Conservation (phyloP, 2,329 filamentous ascomycete genomes). For the Magnaporthiopsis rhizophila region DNA sequence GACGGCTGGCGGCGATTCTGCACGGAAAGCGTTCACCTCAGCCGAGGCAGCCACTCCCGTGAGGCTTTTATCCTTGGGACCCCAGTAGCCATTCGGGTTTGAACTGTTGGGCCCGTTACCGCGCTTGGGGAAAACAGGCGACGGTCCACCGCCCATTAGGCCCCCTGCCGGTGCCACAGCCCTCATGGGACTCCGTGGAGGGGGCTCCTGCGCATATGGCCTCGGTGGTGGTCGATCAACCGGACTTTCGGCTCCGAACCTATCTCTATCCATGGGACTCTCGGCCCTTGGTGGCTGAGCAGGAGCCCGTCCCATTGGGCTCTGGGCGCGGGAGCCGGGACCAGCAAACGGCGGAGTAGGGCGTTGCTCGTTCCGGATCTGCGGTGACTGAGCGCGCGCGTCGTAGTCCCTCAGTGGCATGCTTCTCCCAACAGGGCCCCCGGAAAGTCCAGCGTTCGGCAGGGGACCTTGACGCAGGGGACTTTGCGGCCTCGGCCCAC, state of each 20-base stretch:
- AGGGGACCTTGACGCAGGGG: slow-evolving; percentile 3
- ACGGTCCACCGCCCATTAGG: not conserved
- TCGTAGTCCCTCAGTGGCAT: not conserved
- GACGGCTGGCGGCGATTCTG: not conserved
- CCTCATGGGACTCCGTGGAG: not conserved
- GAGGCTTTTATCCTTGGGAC: not conserved
- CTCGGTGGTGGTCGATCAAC: slow-evolving; percentile 1
- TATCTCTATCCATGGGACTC: slow-evolving; percentile 3
- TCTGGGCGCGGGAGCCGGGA: slow-evolving; percentile 2
- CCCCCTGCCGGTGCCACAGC: not conserved
- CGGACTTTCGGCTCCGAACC: not conserved
- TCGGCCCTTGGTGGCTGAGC: slow-evolving; percentile 1
- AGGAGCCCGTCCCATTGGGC: slow-evolving; percentile 6
- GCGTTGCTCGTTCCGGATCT: not conserved
- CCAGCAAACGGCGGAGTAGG: not conserved
- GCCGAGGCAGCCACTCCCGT: not conserved
- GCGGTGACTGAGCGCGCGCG: not conserved
- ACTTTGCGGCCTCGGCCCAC: slow-evolving; percentile 6
- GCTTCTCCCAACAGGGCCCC: not conserved
- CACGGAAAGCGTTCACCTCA: not conserved
- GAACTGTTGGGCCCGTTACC: not conserved
- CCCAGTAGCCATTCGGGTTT: not conserved
- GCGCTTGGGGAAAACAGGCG: not conserved
- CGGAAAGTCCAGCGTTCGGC: not conserved
- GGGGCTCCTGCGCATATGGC: not conserved